A percentile compares a stretch with the other conserved stretches of the same genome.
Conservation (phyloP, 441 rosid species). For the Erodium texanum region DNA sequence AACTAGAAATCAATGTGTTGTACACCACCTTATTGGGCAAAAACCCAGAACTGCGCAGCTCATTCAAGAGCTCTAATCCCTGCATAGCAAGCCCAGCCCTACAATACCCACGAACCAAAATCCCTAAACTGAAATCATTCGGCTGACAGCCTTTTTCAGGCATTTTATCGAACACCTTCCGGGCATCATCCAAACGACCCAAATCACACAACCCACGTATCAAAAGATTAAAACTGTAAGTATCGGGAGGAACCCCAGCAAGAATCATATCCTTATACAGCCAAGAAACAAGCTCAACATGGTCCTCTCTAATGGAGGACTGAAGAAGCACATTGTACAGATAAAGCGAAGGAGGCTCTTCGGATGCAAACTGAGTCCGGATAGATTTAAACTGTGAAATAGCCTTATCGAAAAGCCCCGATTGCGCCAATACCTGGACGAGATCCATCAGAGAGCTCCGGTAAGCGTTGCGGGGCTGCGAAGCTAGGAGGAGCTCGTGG, state of each 20-base stretch:
- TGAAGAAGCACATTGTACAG: slow-evolving; percentile 41
- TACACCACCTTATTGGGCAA: slow-evolving; percentile 60
- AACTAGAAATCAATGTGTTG: slow-evolving; percentile 66
- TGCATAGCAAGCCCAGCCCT: slow-evolving; percentile 41
- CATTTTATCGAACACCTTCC: slow-evolving; percentile 78
- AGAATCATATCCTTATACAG: slow-evolving; percentile 62
- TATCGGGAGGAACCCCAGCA: slow-evolving; percentile 57
- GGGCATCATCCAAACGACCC: slow-evolving; percentile 64
- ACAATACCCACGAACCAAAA: slow-evolving; percentile 84
- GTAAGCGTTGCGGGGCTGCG: slow-evolving; percentile 18
- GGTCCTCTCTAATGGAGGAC: slow-evolving; percentile 33
- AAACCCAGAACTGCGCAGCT: slow-evolving; percentile 45
- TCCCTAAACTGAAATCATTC: slow-evolving; percentile 71
- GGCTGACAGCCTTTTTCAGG: slow-evolving; percentile 62
- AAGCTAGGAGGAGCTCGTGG: slow-evolving; percentile 44
- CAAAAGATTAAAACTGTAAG: slow-evolving; percentile 72
- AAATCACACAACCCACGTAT: slow-evolving; percentile 53
- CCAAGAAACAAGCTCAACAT: slow-evolving; percentile 53
- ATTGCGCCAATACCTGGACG: slow-evolving; percentile 39
- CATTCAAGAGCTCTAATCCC: slow-evolving; percentile 55
- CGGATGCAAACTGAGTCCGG: slow-evolving; percentile 40
- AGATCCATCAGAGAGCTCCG: slow-evolving; percentile 36
- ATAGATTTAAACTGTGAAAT: slow-evolving; percentile 48
- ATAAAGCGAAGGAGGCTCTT: slow-evolving; percentile 34
- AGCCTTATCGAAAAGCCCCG: slow-evolving; percentile 40